A percentile compares a stretch with the other conserved stretches of the same genome.
phyloP scores from a whole-genome alignment of 768 basidiomycete species.

The Filobasidium floriforme region DNA sequence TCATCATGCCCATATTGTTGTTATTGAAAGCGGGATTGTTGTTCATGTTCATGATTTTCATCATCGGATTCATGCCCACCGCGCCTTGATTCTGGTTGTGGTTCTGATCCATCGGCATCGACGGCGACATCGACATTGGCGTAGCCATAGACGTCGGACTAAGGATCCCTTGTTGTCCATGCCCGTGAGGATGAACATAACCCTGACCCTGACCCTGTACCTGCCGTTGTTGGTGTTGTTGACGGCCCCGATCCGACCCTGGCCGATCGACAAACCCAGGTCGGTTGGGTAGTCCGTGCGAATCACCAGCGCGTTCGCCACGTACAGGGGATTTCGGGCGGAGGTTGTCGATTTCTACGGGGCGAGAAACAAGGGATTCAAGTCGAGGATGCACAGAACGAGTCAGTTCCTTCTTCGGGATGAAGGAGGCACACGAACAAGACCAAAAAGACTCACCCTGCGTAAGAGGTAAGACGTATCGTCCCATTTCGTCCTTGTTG shows the following conservation, averaged over 20 bases:
- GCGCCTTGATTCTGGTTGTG: neutral
- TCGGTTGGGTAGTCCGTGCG: neutral
- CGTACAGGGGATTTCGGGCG: conserved; percentile 69
- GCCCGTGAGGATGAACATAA: neutral
- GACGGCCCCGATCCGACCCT: neutral
- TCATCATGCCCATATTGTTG: conserved; percentile 18
- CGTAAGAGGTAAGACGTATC: conserved; percentile 17
- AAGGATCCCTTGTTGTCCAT: neutral
- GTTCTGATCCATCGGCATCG: neutral
- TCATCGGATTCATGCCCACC: neutral
- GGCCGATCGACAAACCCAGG: neutral
- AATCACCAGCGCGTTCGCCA: conserved; percentile 14
- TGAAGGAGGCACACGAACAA: conserved; percentile 36
- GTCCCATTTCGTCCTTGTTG: conserved; percentile 10
- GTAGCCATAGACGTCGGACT: conserved; percentile 41
- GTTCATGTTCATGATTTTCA: neutral
- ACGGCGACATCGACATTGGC: conserved; percentile 47
- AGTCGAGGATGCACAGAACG: conserved; percentile 22
- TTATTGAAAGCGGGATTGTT: conserved; percentile 37
- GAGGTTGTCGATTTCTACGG: conserved; percentile 68
- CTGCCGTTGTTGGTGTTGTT: neutral
- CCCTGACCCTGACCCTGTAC: too few species aligned
- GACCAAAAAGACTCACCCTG: conserved; percentile 50
- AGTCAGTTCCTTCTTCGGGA: too few species aligned
- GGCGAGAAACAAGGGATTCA: conserved; percentile 22